These are phyloP conservation scores for Iodosphaeria phyllophila DNA, from an alignment of 2,329 filamentous ascomycete genomes.

Conservation along the genomic window DNA sequence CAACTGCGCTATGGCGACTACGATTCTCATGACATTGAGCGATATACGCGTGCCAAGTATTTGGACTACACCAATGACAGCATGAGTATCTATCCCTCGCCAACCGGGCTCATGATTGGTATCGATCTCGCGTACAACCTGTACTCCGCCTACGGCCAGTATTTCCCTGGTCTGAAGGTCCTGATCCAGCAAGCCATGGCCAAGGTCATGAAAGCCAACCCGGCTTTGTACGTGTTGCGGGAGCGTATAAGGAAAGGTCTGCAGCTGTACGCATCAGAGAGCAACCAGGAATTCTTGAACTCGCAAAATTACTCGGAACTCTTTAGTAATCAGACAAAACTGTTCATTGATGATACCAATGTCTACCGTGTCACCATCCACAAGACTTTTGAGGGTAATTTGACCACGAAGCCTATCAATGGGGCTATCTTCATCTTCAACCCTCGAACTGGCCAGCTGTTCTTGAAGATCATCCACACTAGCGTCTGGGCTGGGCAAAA, in stretches of 20 bases:
- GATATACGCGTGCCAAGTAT: conserved; percentile 94
- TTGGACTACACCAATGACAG: conserved; percentile 97
- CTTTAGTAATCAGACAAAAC: conserved; percentile 96
- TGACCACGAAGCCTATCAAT: conserved; percentile 99
- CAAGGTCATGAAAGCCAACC: conserved; percentile 99
- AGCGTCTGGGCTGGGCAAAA: conserved; percentile 99
- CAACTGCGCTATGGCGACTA: conserved; percentile 95
- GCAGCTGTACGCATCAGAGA: conserved; percentile 94
- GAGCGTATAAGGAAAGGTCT: conserved; percentile 98
- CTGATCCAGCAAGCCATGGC: conserved; percentile 96
- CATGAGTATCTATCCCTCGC: conserved; percentile 95
- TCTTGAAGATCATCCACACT: conserved; percentile 98
- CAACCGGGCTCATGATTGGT: conserved; percentile 92
- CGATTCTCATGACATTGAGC: conserved; percentile 95
- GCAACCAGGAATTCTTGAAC: conserved; percentile 97
- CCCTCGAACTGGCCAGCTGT: conserved; percentile 89
- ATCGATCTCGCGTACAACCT: conserved; percentile 97
- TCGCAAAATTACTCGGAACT: conserved; percentile 98
- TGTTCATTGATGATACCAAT: conserved; percentile 98
- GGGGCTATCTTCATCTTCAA: conserved; percentile 99
- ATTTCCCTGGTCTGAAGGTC: conserved; percentile 93
- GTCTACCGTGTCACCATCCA: conserved; percentile 99
- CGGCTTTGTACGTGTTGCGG: conserved; percentile 83
- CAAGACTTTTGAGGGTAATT: conserved; percentile 97
- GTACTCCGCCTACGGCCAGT: conserved; percentile 95